Evolutionary conservation across 129 eudicot genomes (phyloP), one percentile per base, ranked within the genome.

Genomic region (Daucus carota): DNA sequence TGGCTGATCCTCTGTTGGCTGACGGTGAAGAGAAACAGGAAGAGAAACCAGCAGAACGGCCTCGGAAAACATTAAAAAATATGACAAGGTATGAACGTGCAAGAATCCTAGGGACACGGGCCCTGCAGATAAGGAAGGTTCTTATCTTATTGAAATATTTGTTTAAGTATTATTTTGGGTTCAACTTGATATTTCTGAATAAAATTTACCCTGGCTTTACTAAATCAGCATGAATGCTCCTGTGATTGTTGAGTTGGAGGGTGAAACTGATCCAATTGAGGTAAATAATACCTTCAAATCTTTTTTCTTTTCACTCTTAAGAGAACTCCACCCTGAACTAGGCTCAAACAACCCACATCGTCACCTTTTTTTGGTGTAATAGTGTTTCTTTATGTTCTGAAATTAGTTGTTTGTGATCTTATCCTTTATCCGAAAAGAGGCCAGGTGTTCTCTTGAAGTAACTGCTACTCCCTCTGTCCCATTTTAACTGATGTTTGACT

Each of bases 211-310:
- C 8, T 75, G 54, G 65, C 29, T 72, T 75, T 44, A 59, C 42
- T 68, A 50, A 36, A 43, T 47, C 88, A 91, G 97, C 88, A 94
- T 94, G 97, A 94, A 94, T 87, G 99, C 99, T 43, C 99, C 99
- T 6, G 99, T 94, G 73, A 94, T 94, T 97, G 99, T 94, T 77
- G 97, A 94, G 73, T 84, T 94, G 89, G 97, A 85, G 78, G 99
- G 99, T 70, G 99, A 94, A 80, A 91, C 99, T 62, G 97, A 94
- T 54, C 99, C 98, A 54, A 92, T 91, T 73, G 97, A 94, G 99
- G 97, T 94, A 85, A 84, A 54, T 57, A 9, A 28, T 9, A 3
- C 6, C 65, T 57, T 57, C 9, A 11, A n/a, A 54, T 10, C n/a
- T 24, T 9, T 12, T 10, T 9, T 57, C 31, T 14, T 54, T 10